Conservation (phyloP, 2,329 filamentous ascomycete species). For the Nectriaceae sp. region DNA sequence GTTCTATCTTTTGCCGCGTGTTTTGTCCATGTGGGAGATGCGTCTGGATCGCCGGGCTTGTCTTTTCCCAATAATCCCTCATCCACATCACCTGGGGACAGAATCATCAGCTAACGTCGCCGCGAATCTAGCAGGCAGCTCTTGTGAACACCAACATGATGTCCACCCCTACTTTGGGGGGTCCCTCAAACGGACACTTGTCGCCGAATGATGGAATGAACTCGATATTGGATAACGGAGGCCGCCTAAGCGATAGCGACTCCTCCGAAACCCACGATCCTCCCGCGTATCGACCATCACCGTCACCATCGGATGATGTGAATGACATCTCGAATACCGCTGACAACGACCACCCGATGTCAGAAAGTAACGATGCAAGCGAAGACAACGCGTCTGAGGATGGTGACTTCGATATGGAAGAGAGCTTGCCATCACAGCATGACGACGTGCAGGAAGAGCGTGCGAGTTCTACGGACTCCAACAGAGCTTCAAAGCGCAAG, state of each 20-base stretch:
- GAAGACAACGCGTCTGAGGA: conserved; percentile 63
- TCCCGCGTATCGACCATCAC: conserved; percentile 49
- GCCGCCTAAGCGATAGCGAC: conserved; percentile 62
- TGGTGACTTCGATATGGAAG: conserved; percentile 76
- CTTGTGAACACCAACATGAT: conserved; percentile 64
- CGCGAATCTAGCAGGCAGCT: conserved; percentile 49
- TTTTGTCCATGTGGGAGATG: conserved; percentile 16
- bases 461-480: conserved; percentile 72
- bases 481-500: conserved; percentile 73
- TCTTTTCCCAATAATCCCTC: conserved; percentile 22
- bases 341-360: conserved; percentile 41
- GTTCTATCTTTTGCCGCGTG: conserved; percentile 28
- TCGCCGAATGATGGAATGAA: conserved; percentile 53
- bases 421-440: conserved; percentile 51
- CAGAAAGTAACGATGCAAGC: conserved; percentile 50
- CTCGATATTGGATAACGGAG: conserved; percentile 40
- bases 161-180: conserved; percentile 62
- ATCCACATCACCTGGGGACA: conserved; percentile 13
- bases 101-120: conserved; percentile 36
- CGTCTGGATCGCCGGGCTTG: conserved; percentile 32
- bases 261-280: conserved; percentile 71
- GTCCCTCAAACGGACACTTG: conserved; percentile 67
- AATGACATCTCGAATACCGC: conserved; percentile 44
- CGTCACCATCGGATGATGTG: conserved; percentile 44
- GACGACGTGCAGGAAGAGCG: conserved; percentile 52